Evolutionary conservation across 768 basidiomycete genomes (phyloP), one percentile per base, ranked within the genome.

Genomic region (Lentinula guzmanii): DNA sequence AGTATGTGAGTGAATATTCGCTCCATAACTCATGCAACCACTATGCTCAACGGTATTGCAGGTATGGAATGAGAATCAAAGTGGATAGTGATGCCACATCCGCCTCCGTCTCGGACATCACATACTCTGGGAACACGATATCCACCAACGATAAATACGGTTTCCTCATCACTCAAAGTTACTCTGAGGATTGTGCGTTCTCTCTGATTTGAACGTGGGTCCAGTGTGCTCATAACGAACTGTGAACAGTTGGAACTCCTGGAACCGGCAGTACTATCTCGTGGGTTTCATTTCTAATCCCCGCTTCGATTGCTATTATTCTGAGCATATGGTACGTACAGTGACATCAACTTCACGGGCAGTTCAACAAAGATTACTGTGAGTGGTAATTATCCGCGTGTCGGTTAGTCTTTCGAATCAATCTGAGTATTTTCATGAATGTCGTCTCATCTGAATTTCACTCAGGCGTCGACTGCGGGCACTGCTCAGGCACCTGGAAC

Each of bases 221-320:
- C 28, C 3, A 28, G 28, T 28, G 28, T 33, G 9, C 8, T n/a
- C 5, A 16, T 56, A 41, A 52, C 13, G n/a, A 31, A 35, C 28
- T n/a, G 5, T 10, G 9, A 10, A 21, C 68, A 77, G 70, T 77
- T 8, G 76, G 79, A 21, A 75, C 66, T 0, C 76, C 81, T 0
- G 79, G 79, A 5, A 75, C 65, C n/a, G 79, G 78, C 7, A 76
- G 76, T 13, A 64, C 34, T 15, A 70, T 83, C 62, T 79, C 74
- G 39, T 51, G 11, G 5, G 60, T n/a, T 24, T 52, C 24, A 10
- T 48, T 43, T 28, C 28, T 28, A 28, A 28, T 28, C 3, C 24
- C 4, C 48, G 4, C 10, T 46, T 42, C 5, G 2, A 42, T 15
- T 13, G 8, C 8, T 31, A 7, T 45, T 31, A 39, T 31, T 31